Percentiles rank a stretch among this genome's conserved stretches.
Conservation (phyloP, 2,329 filamentous ascomycete genomes). For the Trichoderma harzianum region DNA sequence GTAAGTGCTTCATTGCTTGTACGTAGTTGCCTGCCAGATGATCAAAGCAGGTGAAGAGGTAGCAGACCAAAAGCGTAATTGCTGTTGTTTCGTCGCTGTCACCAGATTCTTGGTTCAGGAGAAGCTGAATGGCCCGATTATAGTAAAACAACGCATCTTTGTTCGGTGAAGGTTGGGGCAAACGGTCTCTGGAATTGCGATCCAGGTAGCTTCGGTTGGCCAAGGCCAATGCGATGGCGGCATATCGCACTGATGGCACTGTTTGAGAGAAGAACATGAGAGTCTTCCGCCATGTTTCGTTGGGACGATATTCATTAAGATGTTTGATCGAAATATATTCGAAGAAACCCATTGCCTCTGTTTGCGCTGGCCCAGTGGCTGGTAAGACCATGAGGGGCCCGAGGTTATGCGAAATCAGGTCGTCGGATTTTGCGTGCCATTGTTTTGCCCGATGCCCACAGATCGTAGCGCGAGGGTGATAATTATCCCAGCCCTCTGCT, state of each 20-base stretch:
- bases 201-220: neutral
- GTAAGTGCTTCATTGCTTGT: slow-evolving; percentile 1
- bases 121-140: neutral
- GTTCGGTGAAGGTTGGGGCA: neutral
- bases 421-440: neutral
- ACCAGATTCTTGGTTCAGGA: neutral
- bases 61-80: neutral
- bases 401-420: neutral
- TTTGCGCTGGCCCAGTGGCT: neutral
- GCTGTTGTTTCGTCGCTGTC: neutral
- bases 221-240: neutral
- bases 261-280: slow-evolving; percentile 11
- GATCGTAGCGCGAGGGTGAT: neutral
- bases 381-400: neutral
- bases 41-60: slow-evolving; percentile 7
- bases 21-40: neutral
- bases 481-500: neutral
- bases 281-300: neutral
- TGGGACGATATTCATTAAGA: neutral
- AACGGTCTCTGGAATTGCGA: neutral
- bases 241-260: neutral
- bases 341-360: neutral
- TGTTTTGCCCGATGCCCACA: neutral
- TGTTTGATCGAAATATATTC: neutral
- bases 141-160: neutral